Conservation (phyloP, 225 moss, liverwort and hornwort genomes). For the Ulota crispa region DNA sequence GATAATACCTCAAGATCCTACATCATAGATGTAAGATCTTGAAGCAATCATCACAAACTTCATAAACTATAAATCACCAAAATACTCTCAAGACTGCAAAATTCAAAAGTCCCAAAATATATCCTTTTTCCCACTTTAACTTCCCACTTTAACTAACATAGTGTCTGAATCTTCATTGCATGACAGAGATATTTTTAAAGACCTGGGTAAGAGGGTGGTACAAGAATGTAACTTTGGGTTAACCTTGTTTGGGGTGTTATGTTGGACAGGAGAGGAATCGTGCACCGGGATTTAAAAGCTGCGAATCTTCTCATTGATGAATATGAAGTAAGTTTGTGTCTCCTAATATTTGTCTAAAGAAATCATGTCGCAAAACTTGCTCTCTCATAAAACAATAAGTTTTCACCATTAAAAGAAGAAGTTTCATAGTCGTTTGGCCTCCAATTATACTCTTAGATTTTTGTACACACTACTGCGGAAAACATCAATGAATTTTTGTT, state of each 20-base stretch:
- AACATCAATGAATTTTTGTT: no score
- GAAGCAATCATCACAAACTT: no score
- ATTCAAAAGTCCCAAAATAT: no score
- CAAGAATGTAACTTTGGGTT: not conserved
- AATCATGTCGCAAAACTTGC: not conserved
- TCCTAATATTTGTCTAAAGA: not conserved
- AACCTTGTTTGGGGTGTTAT: not conserved
- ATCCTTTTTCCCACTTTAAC: no score
- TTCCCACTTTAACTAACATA: no score
- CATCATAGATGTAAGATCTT: no score
- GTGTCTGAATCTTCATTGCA: not conserved
- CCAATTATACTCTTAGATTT: not conserved
- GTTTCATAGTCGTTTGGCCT: not conserved
- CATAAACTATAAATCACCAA: no score
- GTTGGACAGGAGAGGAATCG: conserved; percentile 72
- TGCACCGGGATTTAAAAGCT: conserved; percentile 85
- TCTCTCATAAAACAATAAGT: not conserved
- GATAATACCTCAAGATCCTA: no score
- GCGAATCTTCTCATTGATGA: conserved; percentile 91
- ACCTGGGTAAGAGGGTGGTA: not conserved
- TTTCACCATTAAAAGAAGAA: not conserved
- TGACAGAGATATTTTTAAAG: not conserved
- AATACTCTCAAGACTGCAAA: no score
- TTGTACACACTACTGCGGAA: not conserved
- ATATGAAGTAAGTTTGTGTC: conserved; percentile 60